phyloP scores from a whole-genome alignment of 768 basidiomycete genomes.

The Rubroboletus pulcherrimus region DNA sequence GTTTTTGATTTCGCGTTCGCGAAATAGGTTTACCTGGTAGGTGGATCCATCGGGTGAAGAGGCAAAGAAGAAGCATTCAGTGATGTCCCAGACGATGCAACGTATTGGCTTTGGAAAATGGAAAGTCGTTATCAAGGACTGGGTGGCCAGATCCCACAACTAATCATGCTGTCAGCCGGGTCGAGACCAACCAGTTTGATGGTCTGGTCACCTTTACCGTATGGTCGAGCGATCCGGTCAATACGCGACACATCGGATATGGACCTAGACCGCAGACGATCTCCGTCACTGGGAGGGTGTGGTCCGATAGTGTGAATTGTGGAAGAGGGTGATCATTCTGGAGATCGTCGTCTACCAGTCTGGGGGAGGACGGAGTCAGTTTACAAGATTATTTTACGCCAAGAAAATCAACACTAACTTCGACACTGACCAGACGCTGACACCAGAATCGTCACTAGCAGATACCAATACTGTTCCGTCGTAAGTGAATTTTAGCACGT shows the following conservation, averaged over 20 bases:
- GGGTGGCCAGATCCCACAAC: conserved; percentile 80
- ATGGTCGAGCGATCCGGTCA: conserved; percentile 84
- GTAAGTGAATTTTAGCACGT: conserved; percentile 74
- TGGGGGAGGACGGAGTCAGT: conserved; percentile 28
- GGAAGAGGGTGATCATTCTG: conserved; percentile 75
- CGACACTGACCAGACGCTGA: conserved; percentile 85
- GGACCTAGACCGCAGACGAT: conserved; percentile 74
- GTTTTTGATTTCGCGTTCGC: conserved; percentile 52
- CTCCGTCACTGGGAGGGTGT: conserved; percentile 86
- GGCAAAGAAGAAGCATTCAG: conserved; percentile 87
- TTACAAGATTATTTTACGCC: conserved; percentile 4
- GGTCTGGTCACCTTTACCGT: conserved; percentile 72
- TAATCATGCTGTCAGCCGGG: conserved; percentile 28
- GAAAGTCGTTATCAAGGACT: conserved; percentile 79
- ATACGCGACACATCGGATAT: conserved; percentile 71
- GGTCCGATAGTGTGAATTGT: conserved; percentile 80
- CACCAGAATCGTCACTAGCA: conserved; percentile 86
- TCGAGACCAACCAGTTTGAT: conserved; percentile 9
- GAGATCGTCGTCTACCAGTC: conserved; percentile 71
- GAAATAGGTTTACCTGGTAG: conserved; percentile 77
- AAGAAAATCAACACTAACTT: conserved; percentile 50
- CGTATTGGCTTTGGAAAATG: conserved; percentile 76
- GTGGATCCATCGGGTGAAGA: conserved; percentile 72
- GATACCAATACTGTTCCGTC: conserved; percentile 80
- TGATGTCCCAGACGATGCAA: conserved; percentile 71